Percentiles rank a stretch among this genome's conserved stretches.
These are phyloP conservation scores for Hibiscus mutabilis DNA, from an alignment of 345 rosid genomes.

Conservation along the genomic window DNA sequence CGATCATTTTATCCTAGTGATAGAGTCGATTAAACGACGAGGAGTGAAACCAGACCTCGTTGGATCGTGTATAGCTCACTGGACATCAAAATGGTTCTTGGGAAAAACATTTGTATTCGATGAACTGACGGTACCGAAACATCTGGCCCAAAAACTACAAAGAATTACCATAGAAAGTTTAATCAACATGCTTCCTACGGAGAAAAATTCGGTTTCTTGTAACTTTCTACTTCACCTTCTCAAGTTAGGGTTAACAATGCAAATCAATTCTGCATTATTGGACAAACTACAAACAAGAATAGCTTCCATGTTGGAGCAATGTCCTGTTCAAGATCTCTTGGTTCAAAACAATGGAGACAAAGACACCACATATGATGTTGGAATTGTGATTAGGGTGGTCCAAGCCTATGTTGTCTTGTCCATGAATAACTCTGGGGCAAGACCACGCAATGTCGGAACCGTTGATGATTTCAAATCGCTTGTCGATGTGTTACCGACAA, in stretches of 20 bases:
- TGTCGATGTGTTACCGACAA: constrained; percentile 32
- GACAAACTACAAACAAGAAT: constrained; percentile 26
- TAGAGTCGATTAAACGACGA: constrained; percentile 32
- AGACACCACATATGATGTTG: constrained; percentile 28
- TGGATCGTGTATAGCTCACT: constrained; percentile 40
- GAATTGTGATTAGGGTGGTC: constrained; percentile 31
- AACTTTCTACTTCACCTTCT: constrained; percentile 52
- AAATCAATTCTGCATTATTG: constrained; percentile 19
- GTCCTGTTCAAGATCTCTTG: constrained; percentile 37
- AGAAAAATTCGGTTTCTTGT: constrained; percentile 41
- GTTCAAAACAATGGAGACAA: constrained; percentile 28
- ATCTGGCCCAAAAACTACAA: constrained; percentile 22
- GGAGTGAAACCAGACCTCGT: constrained; percentile 35
- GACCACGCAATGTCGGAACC: constrained; percentile 29
- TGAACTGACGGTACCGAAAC: constrained; percentile 18
- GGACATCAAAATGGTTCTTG: constrained; percentile 46
- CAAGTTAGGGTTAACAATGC: constrained; percentile 28
- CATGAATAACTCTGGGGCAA: constrained; percentile 15
- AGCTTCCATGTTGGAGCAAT: constrained; percentile 36
- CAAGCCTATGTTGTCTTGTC: constrained; percentile 27
- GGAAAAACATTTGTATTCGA: constrained; percentile 23
- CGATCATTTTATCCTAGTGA: constrained; percentile 48
- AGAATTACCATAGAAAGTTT: constrained; percentile 33
- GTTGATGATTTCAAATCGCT: constrained; percentile 28
- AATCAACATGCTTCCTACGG: constrained; percentile 37